These are phyloP conservation scores for Oryza meyeriana DNA, from an alignment of 176 grass and related monocot species.

Conservation along the genomic window DNA sequence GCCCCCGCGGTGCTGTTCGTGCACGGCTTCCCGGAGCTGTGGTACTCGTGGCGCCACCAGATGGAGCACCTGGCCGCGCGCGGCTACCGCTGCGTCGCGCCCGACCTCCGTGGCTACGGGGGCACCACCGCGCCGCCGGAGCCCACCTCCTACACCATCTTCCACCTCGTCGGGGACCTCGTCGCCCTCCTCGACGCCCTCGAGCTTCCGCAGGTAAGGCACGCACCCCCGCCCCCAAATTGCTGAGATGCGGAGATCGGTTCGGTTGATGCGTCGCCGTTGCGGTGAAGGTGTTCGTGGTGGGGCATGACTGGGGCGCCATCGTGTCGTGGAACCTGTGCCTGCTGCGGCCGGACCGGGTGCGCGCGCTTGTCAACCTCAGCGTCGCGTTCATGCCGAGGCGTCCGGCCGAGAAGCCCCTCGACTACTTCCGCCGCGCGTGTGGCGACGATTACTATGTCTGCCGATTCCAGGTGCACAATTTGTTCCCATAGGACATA, in stretches of 20 bases:
- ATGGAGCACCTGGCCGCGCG: constrained; percentile 52
- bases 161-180: constrained; percentile 85
- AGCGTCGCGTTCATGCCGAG: constrained; percentile 63
- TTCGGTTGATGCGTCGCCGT: background rate
- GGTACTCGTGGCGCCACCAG: constrained; percentile 87
- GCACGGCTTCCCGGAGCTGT: constrained; percentile 87
- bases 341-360: constrained; percentile 69
- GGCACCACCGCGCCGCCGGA: constrained; percentile 58
- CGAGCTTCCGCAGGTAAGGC: constrained; percentile 38
- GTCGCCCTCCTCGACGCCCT: constrained; percentile 76
- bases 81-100: constrained; percentile 67
- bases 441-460: constrained; percentile 85
- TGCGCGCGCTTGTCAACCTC: constrained; percentile 69
- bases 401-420: constrained; percentile 27
- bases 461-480: constrained; percentile 71
- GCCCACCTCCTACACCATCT: constrained; percentile 57
- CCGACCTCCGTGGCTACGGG: constrained; percentile 76
- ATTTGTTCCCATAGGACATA: background rate
- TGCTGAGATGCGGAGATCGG: too few relatives aligned
- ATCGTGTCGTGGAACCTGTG: constrained; percentile 77
- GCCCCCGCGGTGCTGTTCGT: constrained; percentile 55
- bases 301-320: constrained; percentile 85
- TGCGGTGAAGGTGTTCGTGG: constrained; percentile 61
- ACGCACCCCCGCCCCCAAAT: background rate
- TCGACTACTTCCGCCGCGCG: constrained; percentile 49